Percentiles rank a stretch among this genome's conserved stretches.
These are phyloP conservation scores for Fusarium dimerum DNA, from an alignment of 2,329 filamentous ascomycete species.

Conservation along the genomic window DNA sequence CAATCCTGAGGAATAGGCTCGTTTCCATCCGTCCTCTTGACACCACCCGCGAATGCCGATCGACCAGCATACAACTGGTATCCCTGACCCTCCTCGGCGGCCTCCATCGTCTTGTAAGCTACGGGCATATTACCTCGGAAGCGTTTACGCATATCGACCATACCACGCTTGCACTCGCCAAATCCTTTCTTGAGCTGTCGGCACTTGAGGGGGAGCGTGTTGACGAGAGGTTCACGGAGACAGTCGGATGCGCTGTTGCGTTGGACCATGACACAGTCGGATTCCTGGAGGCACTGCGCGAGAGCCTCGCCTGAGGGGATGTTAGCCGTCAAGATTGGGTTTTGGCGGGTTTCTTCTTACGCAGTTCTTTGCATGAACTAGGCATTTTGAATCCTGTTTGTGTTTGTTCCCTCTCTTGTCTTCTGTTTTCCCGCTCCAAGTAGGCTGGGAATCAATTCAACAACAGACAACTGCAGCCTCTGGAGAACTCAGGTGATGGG, in stretches of 20 bases:
- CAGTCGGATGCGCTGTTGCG: conserved; percentile 87
- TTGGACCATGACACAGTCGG: conserved; percentile 93
- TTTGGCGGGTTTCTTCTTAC: conserved; percentile 54
- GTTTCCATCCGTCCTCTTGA: conserved; percentile 67
- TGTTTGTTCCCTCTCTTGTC: not conserved
- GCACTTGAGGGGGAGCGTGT: conserved; percentile 82
- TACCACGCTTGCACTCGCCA: conserved; percentile 90
- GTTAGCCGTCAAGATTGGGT: conserved; percentile 3
- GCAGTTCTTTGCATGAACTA: conserved; percentile 93
- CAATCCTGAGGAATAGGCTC: conserved; percentile 63
- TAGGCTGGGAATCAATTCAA: no score
- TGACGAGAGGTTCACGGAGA: conserved; percentile 76
- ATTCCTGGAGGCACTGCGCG: conserved; percentile 92
- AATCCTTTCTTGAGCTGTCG: conserved; percentile 92
- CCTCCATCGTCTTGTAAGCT: conserved; percentile 59
- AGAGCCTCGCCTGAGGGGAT: conserved; percentile 74
- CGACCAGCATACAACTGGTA: conserved; percentile 80
- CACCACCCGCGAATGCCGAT: conserved; percentile 65
- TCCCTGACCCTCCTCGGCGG: conserved; percentile 56
- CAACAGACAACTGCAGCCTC: not conserved
- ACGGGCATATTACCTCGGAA: conserved; percentile 94
- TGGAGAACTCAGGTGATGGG: conserved; percentile 19
- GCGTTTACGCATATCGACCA: conserved; percentile 98
- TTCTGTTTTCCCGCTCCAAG: not conserved
- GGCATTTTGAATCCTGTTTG: conserved; percentile 63